Base-by-base conservation (phyloP, 2,329 filamentous ascomycete genomes). In the Fusarium euwallaceae region DNA sequence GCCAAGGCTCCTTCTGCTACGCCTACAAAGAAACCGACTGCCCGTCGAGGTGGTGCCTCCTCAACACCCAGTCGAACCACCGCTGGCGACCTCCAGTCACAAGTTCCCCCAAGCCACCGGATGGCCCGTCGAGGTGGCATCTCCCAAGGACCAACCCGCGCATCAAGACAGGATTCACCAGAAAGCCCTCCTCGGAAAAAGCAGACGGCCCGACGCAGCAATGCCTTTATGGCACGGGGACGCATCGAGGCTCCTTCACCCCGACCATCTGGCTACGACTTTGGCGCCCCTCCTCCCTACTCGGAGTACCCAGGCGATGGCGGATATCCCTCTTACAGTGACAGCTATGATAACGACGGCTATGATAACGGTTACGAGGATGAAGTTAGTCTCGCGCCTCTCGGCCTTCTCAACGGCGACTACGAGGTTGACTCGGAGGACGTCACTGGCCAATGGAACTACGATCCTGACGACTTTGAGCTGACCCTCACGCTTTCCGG, bases 331-430 rank as follows among this genome's bases (percentile, higher is more conserved):
- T 45, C 39, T 4, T 36, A 32, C 12, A 39, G 60, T 48, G 61
- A 70, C 17, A 27, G 9, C 22, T 17, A 51, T 10, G 43, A 27
- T 48, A 14, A 48, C n/a, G 61, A 45, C 12, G 20, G 20, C 20
- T 24, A 45, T 48, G 43, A 48, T 16, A 8, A 69, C 6, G 43
- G n/a, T 10, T 14, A 63, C 12, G n/a, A 39, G 3, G 36, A 62
- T 16, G 29, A 62, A 2, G 22, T 10, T 12, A 64, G 61, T 4
- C 77, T 82, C 1, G 41, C 43, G 4, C 76, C 81, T 3, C 77
- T 86, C 0, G 82, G 83, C 3, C 75, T 83, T 4, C 74, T 89
- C 16, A 88, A 87, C 59, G 87, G 88, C 10, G 78, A 80, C 4
- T 89, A 89, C 76, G 71, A 78, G 5, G 75, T 88, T 16, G 51